These are phyloP conservation scores for Erysimum cheiranthoides DNA, from an alignment of 345 rosid genomes.

Conservation along the genomic window DNA sequence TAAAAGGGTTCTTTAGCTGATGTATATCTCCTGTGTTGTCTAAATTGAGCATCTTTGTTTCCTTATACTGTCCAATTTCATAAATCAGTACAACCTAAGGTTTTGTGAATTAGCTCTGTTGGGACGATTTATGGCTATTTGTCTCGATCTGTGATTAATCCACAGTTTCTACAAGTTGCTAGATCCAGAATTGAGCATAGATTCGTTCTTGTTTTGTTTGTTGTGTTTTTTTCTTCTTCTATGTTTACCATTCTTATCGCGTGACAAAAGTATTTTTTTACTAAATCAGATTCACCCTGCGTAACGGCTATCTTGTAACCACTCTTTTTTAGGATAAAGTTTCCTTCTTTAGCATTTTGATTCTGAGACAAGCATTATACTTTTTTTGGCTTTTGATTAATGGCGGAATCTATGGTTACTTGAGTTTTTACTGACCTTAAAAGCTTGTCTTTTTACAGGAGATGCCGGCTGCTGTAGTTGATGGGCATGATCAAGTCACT, in stretches of 20 bases:
- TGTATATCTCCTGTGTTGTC: background rate
- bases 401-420: constrained; percentile 2
- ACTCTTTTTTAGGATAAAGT: constrained; percentile 35
- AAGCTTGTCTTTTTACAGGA: constrained; percentile 58
- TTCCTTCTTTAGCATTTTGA: constrained; percentile 26
- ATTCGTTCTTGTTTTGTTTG: constrained; percentile 5
- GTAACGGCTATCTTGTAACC: constrained; percentile 36
- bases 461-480: constrained; percentile 70
- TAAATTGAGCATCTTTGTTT: constrained; percentile 24
- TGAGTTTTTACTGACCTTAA: constrained; percentile 3
- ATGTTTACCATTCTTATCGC: constrained; percentile 15
- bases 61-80: background rate
- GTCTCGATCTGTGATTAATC: constrained; percentile 25
- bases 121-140: background rate
- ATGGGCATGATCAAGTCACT: constrained; percentile 76
- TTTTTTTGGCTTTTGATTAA: background rate
- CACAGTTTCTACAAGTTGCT: constrained; percentile 13
- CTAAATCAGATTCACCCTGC: constrained; percentile 19
- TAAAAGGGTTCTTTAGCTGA: constrained; percentile 2
- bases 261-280: constrained; percentile 25
- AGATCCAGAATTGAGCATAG: constrained; percentile 35
- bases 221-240: background rate
- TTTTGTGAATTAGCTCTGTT: constrained; percentile 20
- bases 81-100: background rate
- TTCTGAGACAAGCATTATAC: constrained; percentile 28